Evolutionary conservation across 768 basidiomycete species (phyloP).

Genomic region (Suillus decipiens): DNA sequence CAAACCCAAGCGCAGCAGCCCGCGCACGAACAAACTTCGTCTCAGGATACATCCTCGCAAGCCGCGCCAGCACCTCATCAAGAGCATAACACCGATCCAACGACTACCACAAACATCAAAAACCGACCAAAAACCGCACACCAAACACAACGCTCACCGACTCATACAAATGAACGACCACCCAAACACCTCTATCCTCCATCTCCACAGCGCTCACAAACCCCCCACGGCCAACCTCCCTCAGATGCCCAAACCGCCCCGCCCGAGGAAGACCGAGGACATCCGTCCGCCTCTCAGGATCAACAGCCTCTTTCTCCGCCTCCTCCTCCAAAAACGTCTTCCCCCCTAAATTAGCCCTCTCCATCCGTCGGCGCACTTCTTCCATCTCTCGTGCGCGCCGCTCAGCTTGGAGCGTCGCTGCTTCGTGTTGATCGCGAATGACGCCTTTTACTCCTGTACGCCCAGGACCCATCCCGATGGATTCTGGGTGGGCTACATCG

Average conservation of each 20-base stretch:
- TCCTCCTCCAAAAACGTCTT: constrained; percentile 82
- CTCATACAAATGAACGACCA: constrained; percentile 85
- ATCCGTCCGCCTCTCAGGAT: constrained; percentile 46
- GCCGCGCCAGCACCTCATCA: constrained; percentile 64
- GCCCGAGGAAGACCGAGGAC: constrained; percentile 50
- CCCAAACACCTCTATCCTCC: constrained; percentile 71
- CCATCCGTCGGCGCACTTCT: constrained; percentile 57
- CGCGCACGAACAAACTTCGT: constrained; percentile 83
- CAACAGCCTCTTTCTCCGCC: constrained; percentile 49
- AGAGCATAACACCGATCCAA: constrained; percentile 72
- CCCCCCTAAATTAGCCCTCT: constrained; percentile 63
- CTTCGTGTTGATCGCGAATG: constrained; percentile 79
- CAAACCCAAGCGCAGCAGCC: constrained; percentile 77
- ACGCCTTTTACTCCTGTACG: constrained; percentile 90
- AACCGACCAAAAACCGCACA: background rate
- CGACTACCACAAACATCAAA: constrained; percentile 46
- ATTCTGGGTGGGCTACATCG: constrained; percentile 39
- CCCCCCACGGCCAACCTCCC: constrained; percentile 76
- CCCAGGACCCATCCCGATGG: constrained; percentile 84
- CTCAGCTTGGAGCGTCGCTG: constrained; percentile 53
- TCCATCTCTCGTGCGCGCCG: constrained; percentile 54
- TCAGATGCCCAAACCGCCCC: constrained; percentile 72
- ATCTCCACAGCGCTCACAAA: constrained; percentile 76
- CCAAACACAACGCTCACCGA: constrained; percentile 49
- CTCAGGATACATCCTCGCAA: constrained; percentile 68